These are phyloP conservation scores for Ophiostoma tasmaniense DNA, from an alignment of 2,329 filamentous ascomycete species.

Conservation along the genomic window DNA sequence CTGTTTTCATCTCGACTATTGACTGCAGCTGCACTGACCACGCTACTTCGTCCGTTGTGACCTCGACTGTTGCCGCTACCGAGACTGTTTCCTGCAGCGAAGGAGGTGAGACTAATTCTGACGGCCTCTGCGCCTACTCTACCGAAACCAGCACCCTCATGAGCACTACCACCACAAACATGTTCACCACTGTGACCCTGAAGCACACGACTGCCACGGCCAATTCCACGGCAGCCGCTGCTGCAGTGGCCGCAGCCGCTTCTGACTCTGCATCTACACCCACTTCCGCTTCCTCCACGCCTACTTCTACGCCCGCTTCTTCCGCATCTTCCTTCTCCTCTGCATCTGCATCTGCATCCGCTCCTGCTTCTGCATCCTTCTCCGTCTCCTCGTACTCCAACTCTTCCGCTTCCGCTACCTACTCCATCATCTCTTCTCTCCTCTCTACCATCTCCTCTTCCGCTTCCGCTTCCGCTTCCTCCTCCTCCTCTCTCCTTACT, in stretches of 20 bases:
- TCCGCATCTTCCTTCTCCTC: not conserved
- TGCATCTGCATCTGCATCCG: conserved; percentile 1
- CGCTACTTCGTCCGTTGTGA: not conserved
- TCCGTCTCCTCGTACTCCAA: conserved; percentile 3
- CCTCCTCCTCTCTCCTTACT: not conserved
- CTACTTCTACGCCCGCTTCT: not conserved
- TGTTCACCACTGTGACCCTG: conserved; percentile 7
- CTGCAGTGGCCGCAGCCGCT: too few relatives aligned
- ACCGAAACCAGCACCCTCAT: not conserved
- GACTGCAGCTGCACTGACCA: conserved; percentile 15
- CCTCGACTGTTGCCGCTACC: conserved; percentile 7
- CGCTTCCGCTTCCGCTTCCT: not conserved
- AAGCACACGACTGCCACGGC: conserved; percentile 4
- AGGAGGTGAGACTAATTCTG: conserved; percentile 20
- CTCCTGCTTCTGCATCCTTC: conserved; percentile 2
- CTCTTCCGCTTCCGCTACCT: conserved; percentile 1
- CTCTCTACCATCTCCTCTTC: not conserved
- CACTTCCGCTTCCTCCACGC: not conserved
- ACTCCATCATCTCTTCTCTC: not conserved
- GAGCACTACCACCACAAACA: conserved; percentile 1
- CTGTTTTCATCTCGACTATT: conserved; percentile 19
- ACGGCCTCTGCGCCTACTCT: conserved; percentile 9
- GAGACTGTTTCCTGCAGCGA: conserved; percentile 16
- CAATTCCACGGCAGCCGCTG: conserved; percentile 2
- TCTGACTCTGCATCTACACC: not conserved